These are phyloP conservation scores for Verticillium klebahnii DNA, from an alignment of 2,329 filamentous ascomycete genomes.

Conservation along the genomic window DNA sequence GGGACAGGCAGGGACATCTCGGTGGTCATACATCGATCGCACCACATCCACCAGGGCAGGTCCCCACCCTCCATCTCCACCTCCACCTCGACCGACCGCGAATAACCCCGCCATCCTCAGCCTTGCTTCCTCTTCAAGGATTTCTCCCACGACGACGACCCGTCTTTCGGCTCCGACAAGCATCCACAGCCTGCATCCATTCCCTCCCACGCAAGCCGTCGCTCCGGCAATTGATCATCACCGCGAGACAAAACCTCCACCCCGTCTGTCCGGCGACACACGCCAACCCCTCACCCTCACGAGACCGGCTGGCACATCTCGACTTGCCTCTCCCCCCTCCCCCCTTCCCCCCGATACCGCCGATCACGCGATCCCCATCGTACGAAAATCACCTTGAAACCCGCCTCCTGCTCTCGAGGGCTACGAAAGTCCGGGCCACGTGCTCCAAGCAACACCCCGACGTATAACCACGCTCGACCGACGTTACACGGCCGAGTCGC, in stretches of 20 bases:
- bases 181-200: background rate
- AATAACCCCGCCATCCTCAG: background rate
- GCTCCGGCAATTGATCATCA: background rate
- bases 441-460: background rate
- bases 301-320: background rate
- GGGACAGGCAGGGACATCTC: too few relatives aligned
- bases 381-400: background rate
- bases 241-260: background rate
- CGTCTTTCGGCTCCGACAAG: background rate
- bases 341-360: background rate
- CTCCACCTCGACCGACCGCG: background rate
- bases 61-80: background rate
- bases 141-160: background rate
- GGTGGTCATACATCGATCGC: background rate
- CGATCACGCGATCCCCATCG: background rate
- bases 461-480: background rate
- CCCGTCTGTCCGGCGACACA: background rate
- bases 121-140: background rate
- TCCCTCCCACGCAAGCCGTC: background rate
- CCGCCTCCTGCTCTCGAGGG: background rate
- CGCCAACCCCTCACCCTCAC: background rate
- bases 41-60: background rate
- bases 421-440: background rate
- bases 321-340: background rate
- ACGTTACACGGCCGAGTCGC: conserved; percentile 2